Conservation (phyloP, 1,139 yeast species). For the Candida glucosophila region DNA sequence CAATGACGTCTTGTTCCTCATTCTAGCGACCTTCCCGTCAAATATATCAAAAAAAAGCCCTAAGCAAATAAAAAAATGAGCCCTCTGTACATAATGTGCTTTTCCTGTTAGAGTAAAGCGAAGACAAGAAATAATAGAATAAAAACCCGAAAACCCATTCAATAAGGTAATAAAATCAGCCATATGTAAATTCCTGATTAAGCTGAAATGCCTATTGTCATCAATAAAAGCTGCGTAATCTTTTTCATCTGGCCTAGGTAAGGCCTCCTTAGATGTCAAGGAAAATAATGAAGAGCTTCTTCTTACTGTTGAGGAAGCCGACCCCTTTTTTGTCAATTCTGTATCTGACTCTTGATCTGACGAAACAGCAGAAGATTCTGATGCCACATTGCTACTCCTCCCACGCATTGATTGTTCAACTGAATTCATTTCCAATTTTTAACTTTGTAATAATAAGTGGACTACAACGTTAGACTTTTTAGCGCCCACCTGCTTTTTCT, state of each 20-base stretch:
- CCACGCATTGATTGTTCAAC: slow-evolving; percentile 6
- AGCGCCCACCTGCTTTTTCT: too few species aligned
- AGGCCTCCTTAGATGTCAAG: slow-evolving; percentile 30
- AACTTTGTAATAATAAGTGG: too few species aligned
- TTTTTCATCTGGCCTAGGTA: slow-evolving; percentile 57
- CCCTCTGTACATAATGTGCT: slow-evolving; percentile 72
- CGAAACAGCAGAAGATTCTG: slow-evolving; percentile 34
- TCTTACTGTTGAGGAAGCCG: slow-evolving; percentile 32
- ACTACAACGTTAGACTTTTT: too few species aligned
- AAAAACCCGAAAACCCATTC: slow-evolving; percentile 86
- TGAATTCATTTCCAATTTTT: too few species aligned
- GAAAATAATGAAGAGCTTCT: slow-evolving; percentile 37
- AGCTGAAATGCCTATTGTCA: slow-evolving; percentile 71
- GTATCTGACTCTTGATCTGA: slow-evolving; percentile 28
- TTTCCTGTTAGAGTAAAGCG: slow-evolving; percentile 65
- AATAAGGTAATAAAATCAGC: slow-evolving; percentile 92
- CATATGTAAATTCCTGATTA: slow-evolving; percentile 76
- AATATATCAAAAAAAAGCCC: slow-evolving; percentile 93
- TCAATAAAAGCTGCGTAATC: slow-evolving; percentile 73
- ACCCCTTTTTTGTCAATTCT: slow-evolving; percentile 14
- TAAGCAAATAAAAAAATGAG: slow-evolving; percentile 77
- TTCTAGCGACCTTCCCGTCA: slow-evolving; percentile 94
- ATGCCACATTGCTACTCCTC: not conserved
- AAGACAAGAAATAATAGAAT: slow-evolving; percentile 78
- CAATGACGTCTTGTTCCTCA: slow-evolving; percentile 82